Evolutionary conservation across 768 basidiomycete genomes (phyloP), one percentile per base, ranked within the genome.

Genomic region (Hygrocybe coccinea): DNA sequence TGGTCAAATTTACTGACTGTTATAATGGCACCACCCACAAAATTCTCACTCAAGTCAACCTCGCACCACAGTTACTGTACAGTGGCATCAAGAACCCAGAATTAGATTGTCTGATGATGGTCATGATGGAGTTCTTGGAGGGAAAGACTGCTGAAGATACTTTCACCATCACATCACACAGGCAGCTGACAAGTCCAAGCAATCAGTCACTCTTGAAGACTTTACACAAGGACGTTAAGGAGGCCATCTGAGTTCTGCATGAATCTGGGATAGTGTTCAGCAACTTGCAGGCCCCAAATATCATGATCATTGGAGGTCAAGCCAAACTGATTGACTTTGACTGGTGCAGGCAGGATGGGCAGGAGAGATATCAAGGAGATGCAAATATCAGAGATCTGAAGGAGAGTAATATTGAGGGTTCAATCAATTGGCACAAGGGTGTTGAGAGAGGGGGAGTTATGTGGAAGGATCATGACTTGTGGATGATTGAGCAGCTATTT

Each of bases 91-190:
- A 69, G 47, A 47, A 63, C 21, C 29, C 49, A 51, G 35, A 22
- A 21, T 17, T n/a, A 17, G 34, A 19, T 10, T 10, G 36, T 35
- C 50, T 33, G n/a, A 24, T 21, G 25, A 74, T 75, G 71, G 68
- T 75, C n/a, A 70, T 76, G 21, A 76, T 75, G 75, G 70, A 76
- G 14, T 67, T 67, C 50, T 53, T 74, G 50, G 22, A 71, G 2
- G 50, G 25, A 15, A 15, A 21, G 12, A 50, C 7, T 3, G 35
- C 52, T 3, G 36, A 54, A 11, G 38, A 44, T 7, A 21, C 50
- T 15, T 36, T 39, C 35, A 14, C 34, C 19, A 11, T 33, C 21
- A 48, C 47, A 48, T 48, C 21, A 25, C 5, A 8, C 29, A 24
- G 47, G 6, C 47, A 33, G 10, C 29, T 24, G 47, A 33, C 6